Conservation (phyloP, 177 flowering plant genomes). For the Vitis hybrid region DNA sequence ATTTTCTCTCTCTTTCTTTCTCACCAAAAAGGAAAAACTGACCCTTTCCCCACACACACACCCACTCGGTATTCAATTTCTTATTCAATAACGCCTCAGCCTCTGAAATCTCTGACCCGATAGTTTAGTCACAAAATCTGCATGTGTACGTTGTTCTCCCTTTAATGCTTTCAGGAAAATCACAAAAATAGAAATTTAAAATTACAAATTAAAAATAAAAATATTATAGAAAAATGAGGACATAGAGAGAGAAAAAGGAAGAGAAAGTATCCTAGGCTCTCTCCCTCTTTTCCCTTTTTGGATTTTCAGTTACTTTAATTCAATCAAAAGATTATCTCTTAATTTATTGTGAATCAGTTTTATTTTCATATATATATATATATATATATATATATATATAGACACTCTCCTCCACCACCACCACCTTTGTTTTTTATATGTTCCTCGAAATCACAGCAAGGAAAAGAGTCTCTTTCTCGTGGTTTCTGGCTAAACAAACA, state of each 20-base stretch:
- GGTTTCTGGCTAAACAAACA: background rate
- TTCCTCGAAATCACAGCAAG: background rate
- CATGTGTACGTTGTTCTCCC: constrained; percentile 43
- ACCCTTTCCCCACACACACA: constrained; percentile 5
- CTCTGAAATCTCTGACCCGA: constrained; percentile 56
- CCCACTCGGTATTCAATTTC: constrained; percentile 27
- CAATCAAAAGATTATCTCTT: background rate
- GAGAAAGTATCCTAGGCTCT: constrained; percentile 18
- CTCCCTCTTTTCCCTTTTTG: constrained; percentile 7
- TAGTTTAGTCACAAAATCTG: constrained; percentile 75
- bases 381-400: constrained; percentile 5
- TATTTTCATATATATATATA: too few species aligned
- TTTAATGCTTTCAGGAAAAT: constrained; percentile 16
- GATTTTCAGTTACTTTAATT: constrained; percentile 15
- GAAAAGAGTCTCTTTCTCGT: background rate
- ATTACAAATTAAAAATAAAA: too few species aligned
- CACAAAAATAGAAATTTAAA: too few species aligned
- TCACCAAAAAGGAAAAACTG: constrained; percentile 11
- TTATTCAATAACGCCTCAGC: constrained; percentile 19
- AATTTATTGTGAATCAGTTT: too few species aligned
- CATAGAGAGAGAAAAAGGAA: constrained; percentile 3
- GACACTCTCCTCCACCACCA: background rate
- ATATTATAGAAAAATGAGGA: background rate
- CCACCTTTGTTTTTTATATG: constrained; percentile 9
- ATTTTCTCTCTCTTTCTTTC: constrained; percentile 9